Evolutionary conservation across 2,329 filamentous ascomycete species (phyloP).

Genomic region (Xylaria multiplex): DNA sequence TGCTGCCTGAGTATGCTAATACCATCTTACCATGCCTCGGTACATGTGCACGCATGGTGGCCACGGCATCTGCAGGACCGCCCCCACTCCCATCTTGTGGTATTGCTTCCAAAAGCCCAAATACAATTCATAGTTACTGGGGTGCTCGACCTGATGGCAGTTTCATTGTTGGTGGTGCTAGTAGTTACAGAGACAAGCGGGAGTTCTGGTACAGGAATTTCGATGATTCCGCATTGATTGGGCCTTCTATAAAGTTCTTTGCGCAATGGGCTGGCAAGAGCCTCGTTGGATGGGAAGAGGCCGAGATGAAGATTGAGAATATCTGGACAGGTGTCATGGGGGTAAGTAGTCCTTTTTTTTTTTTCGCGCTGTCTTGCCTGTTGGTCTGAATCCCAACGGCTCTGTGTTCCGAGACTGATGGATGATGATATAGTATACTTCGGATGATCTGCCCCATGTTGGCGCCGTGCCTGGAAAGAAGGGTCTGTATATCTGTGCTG

Average conservation of each 20-base stretch:
- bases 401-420: conserved; percentile 9
- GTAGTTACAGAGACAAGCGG: conserved; percentile 48
- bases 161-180: conserved; percentile 53
- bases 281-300: conserved; percentile 61
- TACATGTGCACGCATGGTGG: conserved; percentile 38
- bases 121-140: conserved; percentile 38
- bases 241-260: conserved; percentile 56
- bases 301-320: conserved; percentile 47
- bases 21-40: conserved; percentile 72
- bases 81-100: conserved; percentile 1
- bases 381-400: background rate
- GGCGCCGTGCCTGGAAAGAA: conserved; percentile 40
- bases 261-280: conserved; percentile 59
- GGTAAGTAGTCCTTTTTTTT: conserved; percentile 32
- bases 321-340: conserved; percentile 51
- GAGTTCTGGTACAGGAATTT: conserved; percentile 58
- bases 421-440: conserved; percentile 36
- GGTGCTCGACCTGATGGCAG: conserved; percentile 55
- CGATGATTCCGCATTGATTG: conserved; percentile 59
- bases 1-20: conserved; percentile 67
- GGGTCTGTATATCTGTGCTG: conserved; percentile 42
- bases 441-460: conserved; percentile 41
- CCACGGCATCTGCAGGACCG: conserved; percentile 13
- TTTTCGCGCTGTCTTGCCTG: background rate
- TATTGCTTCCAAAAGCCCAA: conserved; percentile 28